These are phyloP conservation scores for Salix suchowensis DNA, from an alignment of 345 rosid species.

Conservation along the genomic window DNA sequence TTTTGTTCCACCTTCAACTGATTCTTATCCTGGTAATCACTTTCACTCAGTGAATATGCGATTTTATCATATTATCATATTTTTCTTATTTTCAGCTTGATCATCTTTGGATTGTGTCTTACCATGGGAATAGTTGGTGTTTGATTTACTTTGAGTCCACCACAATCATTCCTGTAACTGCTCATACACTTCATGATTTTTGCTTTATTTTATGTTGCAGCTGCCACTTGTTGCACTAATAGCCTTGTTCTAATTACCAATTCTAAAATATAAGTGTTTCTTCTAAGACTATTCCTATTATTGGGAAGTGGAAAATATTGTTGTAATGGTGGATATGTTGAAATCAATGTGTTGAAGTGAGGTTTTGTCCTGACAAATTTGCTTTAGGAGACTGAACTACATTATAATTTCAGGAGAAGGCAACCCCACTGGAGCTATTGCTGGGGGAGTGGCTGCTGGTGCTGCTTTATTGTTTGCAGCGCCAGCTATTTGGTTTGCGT, in stretches of 20 bases:
- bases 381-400: background rate
- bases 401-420: conserved; percentile 12
- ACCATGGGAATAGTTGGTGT: background rate
- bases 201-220: background rate
- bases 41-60: background rate
- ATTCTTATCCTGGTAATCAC: conserved; percentile 59
- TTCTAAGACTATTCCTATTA: background rate
- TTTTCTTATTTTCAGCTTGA: background rate
- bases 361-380: background rate
- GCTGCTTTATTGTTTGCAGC: conserved; percentile 34
- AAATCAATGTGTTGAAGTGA: background rate
- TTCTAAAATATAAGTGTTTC: background rate
- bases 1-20: conserved; percentile 78
- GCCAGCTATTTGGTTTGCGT: conserved; percentile 29
- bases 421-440: conserved; percentile 29
- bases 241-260: background rate
- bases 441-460: conserved; percentile 38
- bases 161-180: background rate
- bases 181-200: background rate
- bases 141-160: background rate
- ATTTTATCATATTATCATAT: background rate
- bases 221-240: background rate
- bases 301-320: background rate
- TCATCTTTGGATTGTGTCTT: background rate
- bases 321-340: background rate